Evolutionary conservation across 108 stramenopile species (phyloP).

Genomic region (Poteriospumella lacustris): DNA sequence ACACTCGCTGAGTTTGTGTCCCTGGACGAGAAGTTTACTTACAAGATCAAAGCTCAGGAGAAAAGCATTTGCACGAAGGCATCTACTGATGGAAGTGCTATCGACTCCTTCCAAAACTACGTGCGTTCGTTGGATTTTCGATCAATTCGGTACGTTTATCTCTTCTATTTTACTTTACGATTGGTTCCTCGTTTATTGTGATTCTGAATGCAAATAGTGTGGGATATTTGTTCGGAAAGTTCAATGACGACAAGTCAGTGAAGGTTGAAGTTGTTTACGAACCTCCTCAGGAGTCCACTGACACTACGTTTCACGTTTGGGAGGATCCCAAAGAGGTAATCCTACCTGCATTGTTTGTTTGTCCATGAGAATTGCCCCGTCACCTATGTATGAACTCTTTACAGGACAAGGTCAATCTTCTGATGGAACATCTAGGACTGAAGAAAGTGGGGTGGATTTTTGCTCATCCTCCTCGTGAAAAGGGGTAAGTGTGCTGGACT

Average conservation of each 20-base stretch:
- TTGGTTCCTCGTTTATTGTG: background rate
- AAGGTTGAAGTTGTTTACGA: constrained; percentile 88
- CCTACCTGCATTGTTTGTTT: too few species aligned
- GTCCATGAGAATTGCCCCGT: too few species aligned
- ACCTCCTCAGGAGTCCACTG: constrained; percentile 83
- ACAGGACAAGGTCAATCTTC: constrained; percentile 71
- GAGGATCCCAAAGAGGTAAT: constrained; percentile 75
- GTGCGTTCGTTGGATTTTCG: constrained; percentile 73
- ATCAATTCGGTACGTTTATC: background rate
- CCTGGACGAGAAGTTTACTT: constrained; percentile 82
- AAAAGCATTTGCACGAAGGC: constrained; percentile 56
- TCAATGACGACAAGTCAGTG: constrained; percentile 47
- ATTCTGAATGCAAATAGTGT: constrained; percentile 44
- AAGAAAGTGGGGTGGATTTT: constrained; percentile 90
- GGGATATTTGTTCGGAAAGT: constrained; percentile 81
- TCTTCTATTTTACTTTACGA: too few species aligned
- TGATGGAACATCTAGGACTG: constrained; percentile 71
- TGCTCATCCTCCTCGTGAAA: constrained; percentile 83
- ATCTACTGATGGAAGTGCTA: constrained; percentile 56
- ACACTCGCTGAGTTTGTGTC: constrained; percentile 84
- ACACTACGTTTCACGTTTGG: constrained; percentile 57
- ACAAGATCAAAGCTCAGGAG: constrained; percentile 79
- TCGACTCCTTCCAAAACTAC: constrained; percentile 54
- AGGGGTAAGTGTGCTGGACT: constrained; percentile 46
- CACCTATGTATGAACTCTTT: too few species aligned